These are phyloP conservation scores for Aspergillus sparsus DNA, from an alignment of 495 filamentous ascomycete genomes.

Conservation along the genomic window DNA sequence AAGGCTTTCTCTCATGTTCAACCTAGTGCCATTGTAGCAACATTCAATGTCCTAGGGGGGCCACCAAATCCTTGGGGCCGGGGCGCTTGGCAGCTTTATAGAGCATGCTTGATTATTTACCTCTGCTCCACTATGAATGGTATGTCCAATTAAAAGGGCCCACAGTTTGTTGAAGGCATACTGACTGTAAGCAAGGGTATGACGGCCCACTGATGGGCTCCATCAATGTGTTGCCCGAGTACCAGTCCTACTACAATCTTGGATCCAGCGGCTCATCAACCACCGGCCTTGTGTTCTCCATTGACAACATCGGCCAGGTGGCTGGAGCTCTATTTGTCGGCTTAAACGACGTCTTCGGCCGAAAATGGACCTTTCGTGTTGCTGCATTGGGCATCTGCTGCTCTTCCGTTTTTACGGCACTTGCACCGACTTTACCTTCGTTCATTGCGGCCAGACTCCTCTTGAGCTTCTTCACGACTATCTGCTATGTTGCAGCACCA, in stretches of 20 bases:
- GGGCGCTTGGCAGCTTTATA: not conserved
- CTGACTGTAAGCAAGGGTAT: not conserved
- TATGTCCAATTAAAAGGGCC: not conserved
- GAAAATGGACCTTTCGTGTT: not conserved
- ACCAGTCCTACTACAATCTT: slow-evolving; percentile 4
- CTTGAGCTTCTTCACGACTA: slow-evolving; percentile 5
- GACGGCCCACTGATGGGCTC: slow-evolving; percentile 5
- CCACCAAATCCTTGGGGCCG: not conserved
- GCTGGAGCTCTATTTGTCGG: not conserved
- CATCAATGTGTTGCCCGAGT: slow-evolving; percentile 4
- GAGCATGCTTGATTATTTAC: slow-evolving; percentile 3
- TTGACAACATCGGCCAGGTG: slow-evolving; percentile 7
- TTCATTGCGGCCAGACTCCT: slow-evolving; percentile 3
- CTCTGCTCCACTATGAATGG: slow-evolving; percentile 9
- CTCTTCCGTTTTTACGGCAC: not conserved
- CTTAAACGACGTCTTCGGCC: not conserved
- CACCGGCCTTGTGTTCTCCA: slow-evolving; percentile 3
- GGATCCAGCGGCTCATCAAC: slow-evolving; percentile 1
- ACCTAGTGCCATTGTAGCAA: not conserved
- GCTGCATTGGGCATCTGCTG: not conserved
- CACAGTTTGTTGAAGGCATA: not conserved
- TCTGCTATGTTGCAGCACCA: slow-evolving; percentile 5
- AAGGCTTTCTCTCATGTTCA: not conserved
- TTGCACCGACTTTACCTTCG: not conserved
- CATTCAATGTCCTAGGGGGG: slow-evolving; percentile 2